Conservation (phyloP, 345 rosid genomes). For the Citrus glauca region DNA sequence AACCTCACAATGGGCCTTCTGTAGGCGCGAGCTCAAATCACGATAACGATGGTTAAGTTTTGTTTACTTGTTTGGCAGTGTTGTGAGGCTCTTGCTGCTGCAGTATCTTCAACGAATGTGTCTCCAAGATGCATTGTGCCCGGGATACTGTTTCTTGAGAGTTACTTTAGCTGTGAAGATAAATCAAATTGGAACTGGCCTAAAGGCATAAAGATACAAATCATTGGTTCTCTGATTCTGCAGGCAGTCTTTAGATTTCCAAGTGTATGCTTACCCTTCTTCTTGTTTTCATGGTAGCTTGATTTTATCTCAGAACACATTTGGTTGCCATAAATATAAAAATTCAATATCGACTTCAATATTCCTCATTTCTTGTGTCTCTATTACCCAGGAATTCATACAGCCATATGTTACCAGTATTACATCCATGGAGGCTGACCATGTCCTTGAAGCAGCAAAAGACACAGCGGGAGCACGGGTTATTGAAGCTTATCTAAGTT, state of each 20-base stretch:
- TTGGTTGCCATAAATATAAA: background rate
- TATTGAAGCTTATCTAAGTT: conserved; percentile 79
- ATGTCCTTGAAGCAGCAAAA: conserved; percentile 63
- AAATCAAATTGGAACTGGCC: conserved; percentile 80
- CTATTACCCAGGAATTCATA: conserved; percentile 57
- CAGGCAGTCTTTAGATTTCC: conserved; percentile 75
- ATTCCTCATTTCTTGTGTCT: conserved; percentile 1
- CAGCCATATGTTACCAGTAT: conserved; percentile 67
- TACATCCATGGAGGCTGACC: conserved; percentile 69
- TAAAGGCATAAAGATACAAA: conserved; percentile 62
- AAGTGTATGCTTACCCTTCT: conserved; percentile 51
- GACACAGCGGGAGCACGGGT: conserved; percentile 83
- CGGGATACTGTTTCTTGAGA: conserved; percentile 74
- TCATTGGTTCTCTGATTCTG: conserved; percentile 86
- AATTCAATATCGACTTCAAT: background rate
- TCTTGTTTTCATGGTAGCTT: background rate
- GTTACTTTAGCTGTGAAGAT: conserved; percentile 58
- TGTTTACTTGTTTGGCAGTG: conserved; percentile 48
- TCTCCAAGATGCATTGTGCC: conserved; percentile 57
- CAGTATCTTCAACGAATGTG: conserved; percentile 55
- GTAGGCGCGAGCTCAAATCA: background rate
- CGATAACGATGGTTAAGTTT: conserved; percentile 1
- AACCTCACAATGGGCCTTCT: background rate
- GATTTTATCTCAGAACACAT: background rate
- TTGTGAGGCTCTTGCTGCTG: conserved; percentile 73